Percentiles rank a stretch among this genome's conserved stretches.
Conservation (phyloP, 2,329 filamentous ascomycete species). For the Paecilomyces formosus region DNA sequence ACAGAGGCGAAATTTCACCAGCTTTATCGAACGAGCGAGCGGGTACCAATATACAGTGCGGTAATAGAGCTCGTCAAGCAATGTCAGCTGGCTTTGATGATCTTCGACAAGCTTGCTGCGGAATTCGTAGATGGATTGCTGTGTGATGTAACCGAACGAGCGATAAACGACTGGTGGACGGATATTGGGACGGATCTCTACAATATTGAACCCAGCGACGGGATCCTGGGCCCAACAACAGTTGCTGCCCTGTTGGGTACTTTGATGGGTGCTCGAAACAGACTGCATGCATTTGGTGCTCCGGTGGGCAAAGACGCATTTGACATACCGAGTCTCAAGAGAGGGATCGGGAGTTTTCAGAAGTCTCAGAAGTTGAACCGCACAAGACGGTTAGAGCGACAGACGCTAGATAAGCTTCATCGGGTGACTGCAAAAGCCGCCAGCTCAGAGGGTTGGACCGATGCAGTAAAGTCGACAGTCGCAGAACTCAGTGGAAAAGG, state of each 20-base stretch:
- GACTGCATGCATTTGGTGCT: conserved; percentile 75
- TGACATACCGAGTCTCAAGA: conserved; percentile 72
- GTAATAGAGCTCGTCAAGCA: conserved; percentile 85
- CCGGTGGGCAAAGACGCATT: conserved; percentile 88
- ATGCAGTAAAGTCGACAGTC: conserved; percentile 90
- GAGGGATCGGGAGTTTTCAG: conserved; percentile 81
- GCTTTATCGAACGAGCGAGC: conserved; percentile 79
- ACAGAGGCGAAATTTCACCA: conserved; percentile 88
- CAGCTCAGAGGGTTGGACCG: conserved; percentile 80
- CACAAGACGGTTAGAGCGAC: conserved; percentile 71
- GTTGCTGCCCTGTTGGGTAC: conserved; percentile 82
- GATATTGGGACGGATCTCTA: conserved; percentile 88
- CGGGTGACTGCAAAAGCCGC: conserved; percentile 83
- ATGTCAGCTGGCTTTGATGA: conserved; percentile 78
- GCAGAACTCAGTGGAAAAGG: conserved; percentile 90
- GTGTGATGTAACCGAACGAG: conserved; percentile 86
- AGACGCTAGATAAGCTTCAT: conserved; percentile 75
- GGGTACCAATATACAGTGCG: conserved; percentile 66
- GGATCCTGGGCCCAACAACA: conserved; percentile 84
- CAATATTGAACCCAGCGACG: conserved; percentile 86
- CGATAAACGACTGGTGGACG: conserved; percentile 92
- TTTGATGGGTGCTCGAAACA: conserved; percentile 81
- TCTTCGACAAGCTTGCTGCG: conserved; percentile 80
- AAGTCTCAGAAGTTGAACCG: conserved; percentile 76
- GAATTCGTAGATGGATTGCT: conserved; percentile 88